These are phyloP conservation scores for Histomonas meleagridis DNA, from an alignment of 208 protist genomes.

Conservation along the genomic window DNA sequence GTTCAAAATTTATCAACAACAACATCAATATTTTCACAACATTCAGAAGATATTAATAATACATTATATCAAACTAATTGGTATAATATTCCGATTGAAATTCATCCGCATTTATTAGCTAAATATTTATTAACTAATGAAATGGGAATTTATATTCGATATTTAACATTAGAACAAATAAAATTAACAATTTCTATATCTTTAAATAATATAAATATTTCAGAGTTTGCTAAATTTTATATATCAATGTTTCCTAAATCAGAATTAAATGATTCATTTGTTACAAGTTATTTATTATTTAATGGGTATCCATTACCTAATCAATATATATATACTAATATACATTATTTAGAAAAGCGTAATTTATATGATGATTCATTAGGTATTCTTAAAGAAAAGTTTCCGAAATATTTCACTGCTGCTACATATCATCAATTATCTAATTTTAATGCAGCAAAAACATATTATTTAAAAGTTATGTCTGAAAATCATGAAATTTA, in stretches of 20 bases:
- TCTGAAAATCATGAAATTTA: not conserved
- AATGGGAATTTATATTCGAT: not conserved
- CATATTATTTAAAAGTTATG: not conserved
- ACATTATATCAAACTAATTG: too few species aligned
- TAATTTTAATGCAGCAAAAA: not conserved
- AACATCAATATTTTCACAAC: too few species aligned
- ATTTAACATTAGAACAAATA: not conserved
- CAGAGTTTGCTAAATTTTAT: not conserved
- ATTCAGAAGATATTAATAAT: too few species aligned
- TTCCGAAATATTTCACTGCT: not conserved
- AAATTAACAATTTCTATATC: not conserved
- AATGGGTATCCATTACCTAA: not conserved
- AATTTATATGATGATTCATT: not conserved
- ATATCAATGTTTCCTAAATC: not conserved
- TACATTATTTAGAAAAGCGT: not conserved
- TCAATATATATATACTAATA: not conserved
- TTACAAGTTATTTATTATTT: not conserved
- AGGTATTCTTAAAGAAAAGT: not conserved
- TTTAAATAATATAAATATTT: not conserved
- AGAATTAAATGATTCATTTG: not conserved
- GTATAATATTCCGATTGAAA: not conserved
- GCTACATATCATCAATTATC: constrained; percentile 16
- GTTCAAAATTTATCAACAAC: too few species aligned
- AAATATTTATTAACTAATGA: not conserved
- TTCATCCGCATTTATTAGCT: not conserved